A percentile compares a stretch with the other conserved stretches of the same genome.
Evolutionary conservation across 371 early-diverging fungal genomes (phyloP).

Genomic region (Chytridium lagenaria): DNA sequence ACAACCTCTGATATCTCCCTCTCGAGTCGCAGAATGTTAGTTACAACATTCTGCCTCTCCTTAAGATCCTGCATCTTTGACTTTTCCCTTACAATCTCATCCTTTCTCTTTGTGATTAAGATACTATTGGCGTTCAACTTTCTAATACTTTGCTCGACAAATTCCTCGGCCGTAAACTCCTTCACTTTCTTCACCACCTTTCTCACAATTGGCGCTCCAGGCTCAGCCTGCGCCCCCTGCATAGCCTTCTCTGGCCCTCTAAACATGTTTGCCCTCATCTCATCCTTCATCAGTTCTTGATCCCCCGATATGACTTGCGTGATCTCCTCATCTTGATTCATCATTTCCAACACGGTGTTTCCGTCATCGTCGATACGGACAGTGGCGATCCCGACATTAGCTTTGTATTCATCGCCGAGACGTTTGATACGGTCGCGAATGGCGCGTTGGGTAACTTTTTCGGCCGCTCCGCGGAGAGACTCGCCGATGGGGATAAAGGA

Average conservation of each 20-base stretch:
- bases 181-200: not conserved
- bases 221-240: not conserved
- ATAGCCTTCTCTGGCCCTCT: not conserved
- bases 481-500: slow-evolving; percentile 19
- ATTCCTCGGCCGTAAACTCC: slow-evolving; percentile 1
- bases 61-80: slow-evolving; percentile 25
- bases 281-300: not conserved
- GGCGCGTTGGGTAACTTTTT: not conserved
- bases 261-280: not conserved
- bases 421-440: not conserved
- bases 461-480: slow-evolving; percentile 8
- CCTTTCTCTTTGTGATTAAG: slow-evolving; percentile 10
- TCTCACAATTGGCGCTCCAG: not conserved
- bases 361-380: not conserved
- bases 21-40: slow-evolving; percentile 20
- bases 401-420: slow-evolving; percentile 1
- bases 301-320: slow-evolving; percentile 1
- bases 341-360: not conserved
- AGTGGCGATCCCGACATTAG: slow-evolving; percentile 9
- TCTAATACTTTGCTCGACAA: not conserved
- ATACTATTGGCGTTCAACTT: slow-evolving; percentile 13
- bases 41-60: slow-evolving; percentile 25
- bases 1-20: slow-evolving; percentile 18
- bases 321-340: not conserved
- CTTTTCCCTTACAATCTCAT: slow-evolving; percentile 28